A percentile compares a stretch with the other conserved stretches of the same genome.
Evolutionary conservation across 257 asterid species (phyloP).

Genomic region (Thymus quinquecostatus): DNA sequence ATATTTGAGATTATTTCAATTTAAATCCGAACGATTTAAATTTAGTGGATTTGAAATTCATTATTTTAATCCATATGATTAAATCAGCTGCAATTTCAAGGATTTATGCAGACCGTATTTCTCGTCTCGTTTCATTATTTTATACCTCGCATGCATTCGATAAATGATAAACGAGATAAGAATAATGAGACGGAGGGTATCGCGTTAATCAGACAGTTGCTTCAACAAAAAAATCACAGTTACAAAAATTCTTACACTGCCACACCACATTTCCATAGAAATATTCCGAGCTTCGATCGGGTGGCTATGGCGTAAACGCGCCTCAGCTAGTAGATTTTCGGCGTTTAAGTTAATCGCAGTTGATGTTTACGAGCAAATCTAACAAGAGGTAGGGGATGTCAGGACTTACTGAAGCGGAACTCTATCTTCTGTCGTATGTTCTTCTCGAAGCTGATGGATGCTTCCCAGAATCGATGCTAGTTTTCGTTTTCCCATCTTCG

Average conservation of each 20-base stretch:
- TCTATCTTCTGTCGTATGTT: slow-evolving; percentile 53
- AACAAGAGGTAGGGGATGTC: neutral
- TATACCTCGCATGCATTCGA: too few relatives aligned
- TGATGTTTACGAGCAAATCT: neutral
- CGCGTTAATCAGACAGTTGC: neutral
- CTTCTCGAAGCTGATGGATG: slow-evolving; percentile 48
- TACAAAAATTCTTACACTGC: slow-evolving; percentile 16
- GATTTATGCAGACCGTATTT: too few relatives aligned
- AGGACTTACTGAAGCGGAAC: slow-evolving; percentile 13
- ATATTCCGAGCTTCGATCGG: neutral
- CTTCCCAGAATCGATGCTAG: slow-evolving; percentile 49
- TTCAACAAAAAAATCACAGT: neutral
- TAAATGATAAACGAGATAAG: too few relatives aligned
- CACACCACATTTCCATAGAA: neutral
- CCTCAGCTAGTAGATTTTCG: neutral
- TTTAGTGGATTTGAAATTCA: neutral
- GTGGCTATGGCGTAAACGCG: neutral
- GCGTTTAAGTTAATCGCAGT: slow-evolving; percentile 12
- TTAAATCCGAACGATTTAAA: neutral
- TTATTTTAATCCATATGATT: neutral
- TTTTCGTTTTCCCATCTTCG: slow-evolving; percentile 50
- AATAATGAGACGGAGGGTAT: too few relatives aligned
- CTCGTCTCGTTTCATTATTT: too few relatives aligned
- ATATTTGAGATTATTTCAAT: neutral
- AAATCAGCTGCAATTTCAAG: too few relatives aligned